Evolutionary conservation across 2,329 filamentous ascomycete species (phyloP).

Genomic region (Chaetomium globosum): DNA sequence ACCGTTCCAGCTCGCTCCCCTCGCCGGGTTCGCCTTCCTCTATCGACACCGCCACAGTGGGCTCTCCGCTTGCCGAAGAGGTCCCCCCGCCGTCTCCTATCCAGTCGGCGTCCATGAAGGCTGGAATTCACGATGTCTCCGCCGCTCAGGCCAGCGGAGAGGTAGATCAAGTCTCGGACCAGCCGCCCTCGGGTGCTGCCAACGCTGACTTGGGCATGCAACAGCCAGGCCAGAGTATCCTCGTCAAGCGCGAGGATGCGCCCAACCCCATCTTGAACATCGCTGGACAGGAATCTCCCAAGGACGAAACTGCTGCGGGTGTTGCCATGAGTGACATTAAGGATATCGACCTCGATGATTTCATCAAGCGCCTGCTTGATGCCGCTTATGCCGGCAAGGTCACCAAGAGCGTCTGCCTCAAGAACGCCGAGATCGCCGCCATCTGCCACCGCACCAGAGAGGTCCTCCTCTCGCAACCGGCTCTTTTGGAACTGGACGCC

Average conservation of each 20-base stretch:
- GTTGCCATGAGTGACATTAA: conserved; percentile 91
- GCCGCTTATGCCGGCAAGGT: conserved; percentile 95
- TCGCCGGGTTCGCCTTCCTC: conserved; percentile 48
- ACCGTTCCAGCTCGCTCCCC: conserved; percentile 49
- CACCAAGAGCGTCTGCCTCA: conserved; percentile 94
- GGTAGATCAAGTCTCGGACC: conserved; percentile 91
- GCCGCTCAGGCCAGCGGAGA: conserved; percentile 85
- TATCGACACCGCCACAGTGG: conserved; percentile 46
- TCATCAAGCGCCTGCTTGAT: conserved; percentile 91
- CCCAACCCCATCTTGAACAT: conserved; percentile 64
- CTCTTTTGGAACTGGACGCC: conserved; percentile 85
- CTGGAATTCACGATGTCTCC: conserved; percentile 74
- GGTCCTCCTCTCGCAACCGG: conserved; percentile 86
- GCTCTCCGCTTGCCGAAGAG: conserved; percentile 54
- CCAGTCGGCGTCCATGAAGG: conserved; percentile 71
- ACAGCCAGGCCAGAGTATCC: conserved; percentile 83
- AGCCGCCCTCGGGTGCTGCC: conserved; percentile 71
- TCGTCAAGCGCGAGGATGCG: conserved; percentile 76
- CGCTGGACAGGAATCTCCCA: conserved; percentile 49
- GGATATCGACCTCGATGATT: conserved; percentile 91
- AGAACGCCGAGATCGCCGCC: conserved; percentile 94
- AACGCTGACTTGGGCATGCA: conserved; percentile 61
- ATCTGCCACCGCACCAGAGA: conserved; percentile 90
- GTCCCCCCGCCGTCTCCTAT: conserved; percentile 83
- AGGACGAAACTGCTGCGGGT: conserved; percentile 53